A percentile compares a stretch with the other conserved stretches of the same genome.
Evolutionary conservation across 2,329 filamentous ascomycete species (phyloP).

Genomic region (Cercospora beticola): DNA sequence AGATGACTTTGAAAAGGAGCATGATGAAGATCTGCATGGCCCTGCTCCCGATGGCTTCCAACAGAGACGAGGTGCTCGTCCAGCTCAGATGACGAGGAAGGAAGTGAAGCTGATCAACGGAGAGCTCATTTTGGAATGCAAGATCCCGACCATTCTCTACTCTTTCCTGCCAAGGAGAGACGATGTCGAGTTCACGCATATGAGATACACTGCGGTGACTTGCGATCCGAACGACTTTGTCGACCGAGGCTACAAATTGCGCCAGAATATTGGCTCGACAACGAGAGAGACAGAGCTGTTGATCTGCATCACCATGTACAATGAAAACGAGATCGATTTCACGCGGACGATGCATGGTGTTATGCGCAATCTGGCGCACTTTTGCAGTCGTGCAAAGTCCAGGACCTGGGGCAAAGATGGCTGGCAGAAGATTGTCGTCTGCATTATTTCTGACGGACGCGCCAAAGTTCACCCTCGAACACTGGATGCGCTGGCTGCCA

Average conservation of each 20-base stretch:
- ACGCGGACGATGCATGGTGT: slow-evolving; percentile 98
- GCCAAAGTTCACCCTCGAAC: slow-evolving; percentile 91
- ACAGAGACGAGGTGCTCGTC: slow-evolving; percentile 79
- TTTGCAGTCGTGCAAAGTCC: slow-evolving; percentile 88
- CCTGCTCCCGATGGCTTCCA: slow-evolving; percentile 85
- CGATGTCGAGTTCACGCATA: slow-evolving; percentile 95
- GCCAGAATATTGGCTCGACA: slow-evolving; percentile 83
- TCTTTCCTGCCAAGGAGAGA: slow-evolving; percentile 92
- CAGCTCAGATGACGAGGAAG: slow-evolving; percentile 85
- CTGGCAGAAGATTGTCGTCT: slow-evolving; percentile 99
- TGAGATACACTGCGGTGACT: slow-evolving; percentile 98
- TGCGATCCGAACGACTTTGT: slow-evolving; percentile 96
- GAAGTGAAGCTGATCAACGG: slow-evolving; percentile 97
- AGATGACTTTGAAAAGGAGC: slow-evolving; percentile 58
- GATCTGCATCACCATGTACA: slow-evolving; percentile 98
- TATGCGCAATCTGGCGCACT: slow-evolving; percentile 97
- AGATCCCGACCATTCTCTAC: slow-evolving; percentile 97
- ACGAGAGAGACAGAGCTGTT: slow-evolving; percentile 90
- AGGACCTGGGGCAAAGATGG: slow-evolving; percentile 95
- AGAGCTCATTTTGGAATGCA: slow-evolving; percentile 95
- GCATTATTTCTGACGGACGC: slow-evolving; percentile 91
- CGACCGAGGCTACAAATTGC: slow-evolving; percentile 81
- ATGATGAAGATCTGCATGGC: slow-evolving; percentile 64
- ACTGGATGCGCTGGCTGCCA: slow-evolving; percentile 88
- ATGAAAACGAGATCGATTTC: slow-evolving; percentile 95